These are phyloP conservation scores for Zygosaccharomyces sapae DNA, from an alignment of 1,139 yeast genomes.

Conservation along the genomic window DNA sequence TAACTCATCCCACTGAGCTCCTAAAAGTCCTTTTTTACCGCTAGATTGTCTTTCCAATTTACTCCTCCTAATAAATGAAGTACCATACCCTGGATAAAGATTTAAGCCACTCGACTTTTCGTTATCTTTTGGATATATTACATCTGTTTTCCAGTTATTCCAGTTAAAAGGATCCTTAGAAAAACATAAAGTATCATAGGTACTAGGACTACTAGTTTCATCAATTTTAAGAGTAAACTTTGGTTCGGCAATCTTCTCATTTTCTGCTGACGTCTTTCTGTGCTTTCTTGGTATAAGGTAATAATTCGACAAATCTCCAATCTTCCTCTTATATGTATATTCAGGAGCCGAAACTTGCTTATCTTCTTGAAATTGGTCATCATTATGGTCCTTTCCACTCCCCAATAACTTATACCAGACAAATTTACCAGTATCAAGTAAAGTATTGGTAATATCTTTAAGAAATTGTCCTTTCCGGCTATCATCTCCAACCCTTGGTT, in stretches of 20 bases:
- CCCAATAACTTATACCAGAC: conserved; percentile 10
- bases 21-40: conserved; percentile 18
- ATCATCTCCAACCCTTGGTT: not conserved
- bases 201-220: not conserved
- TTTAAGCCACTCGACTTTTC: not conserved
- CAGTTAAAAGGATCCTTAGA: conserved; percentile 33
- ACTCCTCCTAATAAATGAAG: conserved; percentile 26
- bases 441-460: conserved; percentile 6
- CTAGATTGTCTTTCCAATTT: conserved; percentile 10
- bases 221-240: not conserved
- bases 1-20: conserved; percentile 28
- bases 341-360: not conserved
- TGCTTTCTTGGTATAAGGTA: conserved; percentile 8
- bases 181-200: conserved; percentile 10
- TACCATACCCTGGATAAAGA: conserved; percentile 25
- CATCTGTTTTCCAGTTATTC: conserved; percentile 25
- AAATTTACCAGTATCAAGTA: conserved; percentile 10
- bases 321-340: not conserved
- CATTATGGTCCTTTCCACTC: not conserved
- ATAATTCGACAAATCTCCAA: conserved; percentile 4
- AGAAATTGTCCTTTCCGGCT: conserved; percentile 3
- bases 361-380: conserved; percentile 3
- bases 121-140: conserved; percentile 7
- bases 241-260: not conserved
- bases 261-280: conserved; percentile 8